Base-by-base conservation (phyloP, 1,284 basidiomycete species). In the Sporisorium exsertum region DNA sequence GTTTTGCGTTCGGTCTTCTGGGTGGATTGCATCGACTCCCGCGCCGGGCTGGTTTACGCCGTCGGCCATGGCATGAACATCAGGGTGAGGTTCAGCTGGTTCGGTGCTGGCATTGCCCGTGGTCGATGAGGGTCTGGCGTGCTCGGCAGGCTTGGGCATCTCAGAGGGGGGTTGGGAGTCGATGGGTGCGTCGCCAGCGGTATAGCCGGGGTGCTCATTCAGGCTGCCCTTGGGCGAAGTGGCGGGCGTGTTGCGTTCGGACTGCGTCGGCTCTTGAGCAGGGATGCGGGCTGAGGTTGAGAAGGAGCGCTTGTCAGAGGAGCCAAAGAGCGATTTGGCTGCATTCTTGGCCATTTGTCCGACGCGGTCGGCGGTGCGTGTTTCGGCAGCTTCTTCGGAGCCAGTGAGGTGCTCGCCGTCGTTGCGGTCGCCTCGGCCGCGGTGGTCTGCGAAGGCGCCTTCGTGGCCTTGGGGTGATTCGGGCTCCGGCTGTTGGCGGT, bases 401-500 rank as follows among this genome's bases (percentile, higher is more conserved):
- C 69, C 63, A 8, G 26, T 66, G 16, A 72, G 55, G 16, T 57
- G 55, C 46, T 77, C 74, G 26, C 60, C 63, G 4, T 64, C 65
- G 2, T 27, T 35, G 5, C 58, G 65, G 5, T 51, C 37, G 29
- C 74, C 74, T 15, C 69, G 53, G 9, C 74, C 74, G 12, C 74
- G 74, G 46, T 77, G 74, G 43, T 77, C 74, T 13, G 74, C 69
- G 57, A 77, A 77, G 5, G 74, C 65, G 0, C 74, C 74, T 22
- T 65, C 63, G 40, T 72, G 69, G 5, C 74, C 74, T 13, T 32
- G 27, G 5, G 74, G 74, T 7, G 65, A 63, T 24, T 77, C 74
- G n/a, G 69, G 58, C 50, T 77, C 74, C 1, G 74, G 69, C 1
- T 33, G 15, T 9, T 22, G 51, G 5, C 57, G 58, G 27, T 52